Conservation (phyloP, 2,329 filamentous ascomycete species). For the Cadophora sp. region DNA sequence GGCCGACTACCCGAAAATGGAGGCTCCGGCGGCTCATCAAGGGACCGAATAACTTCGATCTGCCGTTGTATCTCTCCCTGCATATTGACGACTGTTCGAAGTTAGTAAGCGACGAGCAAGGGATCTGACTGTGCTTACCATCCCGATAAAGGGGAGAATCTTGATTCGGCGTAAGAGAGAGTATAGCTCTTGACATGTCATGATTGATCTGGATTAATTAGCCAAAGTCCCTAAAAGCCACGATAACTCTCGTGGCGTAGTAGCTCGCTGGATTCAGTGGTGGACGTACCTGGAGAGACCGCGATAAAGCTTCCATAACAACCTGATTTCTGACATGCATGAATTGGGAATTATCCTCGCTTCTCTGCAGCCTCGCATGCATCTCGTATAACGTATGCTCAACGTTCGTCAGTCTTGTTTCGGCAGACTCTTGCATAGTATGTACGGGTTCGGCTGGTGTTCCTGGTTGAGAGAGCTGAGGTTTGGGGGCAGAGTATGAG, state of each 20-base stretch:
- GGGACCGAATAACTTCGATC: conserved; percentile 59
- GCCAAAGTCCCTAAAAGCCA: background rate
- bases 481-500: conserved; percentile 80
- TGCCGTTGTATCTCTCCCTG: conserved; percentile 68
- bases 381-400: conserved; percentile 87
- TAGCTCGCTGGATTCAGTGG: background rate
- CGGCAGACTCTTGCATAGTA: conserved; percentile 73
- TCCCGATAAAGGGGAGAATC: conserved; percentile 84
- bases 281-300: conserved; percentile 67
- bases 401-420: conserved; percentile 75
- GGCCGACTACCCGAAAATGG: conserved; percentile 68
- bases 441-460: conserved; percentile 83
- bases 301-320: conserved; percentile 79
- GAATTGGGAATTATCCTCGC: conserved; percentile 82
- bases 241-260: background rate
- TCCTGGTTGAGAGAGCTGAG: conserved; percentile 76
- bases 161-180: conserved; percentile 74
- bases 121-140: conserved; percentile 59
- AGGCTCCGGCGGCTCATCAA: conserved; percentile 72
- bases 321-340: conserved; percentile 83
- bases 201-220: conserved; percentile 73
- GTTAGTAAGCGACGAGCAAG: conserved; percentile 37
- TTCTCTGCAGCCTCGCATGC: conserved; percentile 75
- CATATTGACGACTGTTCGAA: conserved; percentile 56
- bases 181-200: conserved; percentile 78